Evolutionary conservation across 2,329 filamentous ascomycete genomes (phyloP).

Genomic region (Fusarium sp.): DNA sequence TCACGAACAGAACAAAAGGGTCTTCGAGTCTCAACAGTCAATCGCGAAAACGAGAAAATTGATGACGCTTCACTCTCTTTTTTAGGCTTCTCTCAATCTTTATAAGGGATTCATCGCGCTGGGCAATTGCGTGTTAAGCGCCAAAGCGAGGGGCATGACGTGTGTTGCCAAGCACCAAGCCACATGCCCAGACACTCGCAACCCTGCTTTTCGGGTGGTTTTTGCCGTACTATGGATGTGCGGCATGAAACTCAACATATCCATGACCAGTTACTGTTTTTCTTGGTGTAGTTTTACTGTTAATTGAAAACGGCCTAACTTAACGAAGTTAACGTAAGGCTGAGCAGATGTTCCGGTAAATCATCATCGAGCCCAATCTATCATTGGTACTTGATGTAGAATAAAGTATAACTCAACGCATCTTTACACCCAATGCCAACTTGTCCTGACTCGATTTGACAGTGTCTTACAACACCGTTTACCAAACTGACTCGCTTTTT

Average conservation of each 20-base stretch:
- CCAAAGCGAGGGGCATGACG: constrained; percentile 48
- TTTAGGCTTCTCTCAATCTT: constrained; percentile 11
- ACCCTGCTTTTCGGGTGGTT: constrained; percentile 46
- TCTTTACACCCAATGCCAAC: no score
- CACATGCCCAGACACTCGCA: constrained; percentile 46
- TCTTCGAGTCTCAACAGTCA: background rate
- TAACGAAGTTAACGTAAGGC: constrained; percentile 8
- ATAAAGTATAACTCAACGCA: background rate
- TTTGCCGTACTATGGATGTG: constrained; percentile 36
- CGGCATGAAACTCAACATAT: constrained; percentile 17
- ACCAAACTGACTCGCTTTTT: background rate
- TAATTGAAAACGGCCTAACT: background rate
- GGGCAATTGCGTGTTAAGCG: constrained; percentile 36
- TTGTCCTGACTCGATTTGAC: background rate
- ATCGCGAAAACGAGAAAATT: background rate
- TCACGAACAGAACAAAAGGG: constrained; percentile 13
- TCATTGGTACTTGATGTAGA: background rate
- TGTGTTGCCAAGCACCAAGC: constrained; percentile 49
- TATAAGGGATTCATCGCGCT: constrained; percentile 24
- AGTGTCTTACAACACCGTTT: background rate
- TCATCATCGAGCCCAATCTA: background rate
- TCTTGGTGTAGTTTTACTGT: background rate
- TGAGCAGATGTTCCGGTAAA: background rate
- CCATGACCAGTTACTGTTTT: background rate
- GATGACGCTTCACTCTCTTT: constrained; percentile 1